Conservation (phyloP, 352 stramenopile species). For the Phytophthora megakarya region DNA sequence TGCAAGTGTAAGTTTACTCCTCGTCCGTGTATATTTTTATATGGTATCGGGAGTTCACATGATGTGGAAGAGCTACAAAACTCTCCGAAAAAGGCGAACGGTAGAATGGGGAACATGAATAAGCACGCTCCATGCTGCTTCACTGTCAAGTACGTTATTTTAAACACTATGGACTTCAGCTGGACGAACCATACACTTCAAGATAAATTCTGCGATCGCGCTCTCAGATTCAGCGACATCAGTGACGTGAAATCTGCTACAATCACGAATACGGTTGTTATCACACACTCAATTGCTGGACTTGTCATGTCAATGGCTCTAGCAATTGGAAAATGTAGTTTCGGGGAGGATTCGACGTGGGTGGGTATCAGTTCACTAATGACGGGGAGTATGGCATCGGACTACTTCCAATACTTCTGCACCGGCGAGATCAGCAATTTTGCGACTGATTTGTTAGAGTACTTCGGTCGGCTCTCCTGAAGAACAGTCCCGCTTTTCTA, state of each 20-base stretch:
- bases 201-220: constrained; percentile 27
- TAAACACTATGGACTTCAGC: constrained; percentile 24
- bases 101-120: constrained; percentile 29
- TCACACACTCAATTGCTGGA: constrained; percentile 29
- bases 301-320: constrained; percentile 28
- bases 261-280: constrained; percentile 27
- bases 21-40: too few relatives aligned
- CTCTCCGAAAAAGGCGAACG: constrained; percentile 12
- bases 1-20: constrained; percentile 28
- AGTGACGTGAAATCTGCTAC: background rate
- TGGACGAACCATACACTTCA: constrained; percentile 24
- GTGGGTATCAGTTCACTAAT: constrained; percentile 34
- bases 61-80: constrained; percentile 27
- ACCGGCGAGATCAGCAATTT: constrained; percentile 21
- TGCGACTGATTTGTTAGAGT: constrained; percentile 7
- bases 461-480: too few relatives aligned
- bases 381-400: constrained; percentile 36
- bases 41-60: constrained; percentile 18
- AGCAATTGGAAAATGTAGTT: constrained; percentile 28
- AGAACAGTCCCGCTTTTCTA: too few relatives aligned
- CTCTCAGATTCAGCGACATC: constrained; percentile 18
- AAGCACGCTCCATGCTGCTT: constrained; percentile 26
- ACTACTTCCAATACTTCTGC: constrained; percentile 39
- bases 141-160: constrained; percentile 24
- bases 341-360: constrained; percentile 31